Evolutionary conservation across 192 early-diverging fungal species (phyloP).

Genomic region (Gryganskiella cystojenkinii): DNA sequence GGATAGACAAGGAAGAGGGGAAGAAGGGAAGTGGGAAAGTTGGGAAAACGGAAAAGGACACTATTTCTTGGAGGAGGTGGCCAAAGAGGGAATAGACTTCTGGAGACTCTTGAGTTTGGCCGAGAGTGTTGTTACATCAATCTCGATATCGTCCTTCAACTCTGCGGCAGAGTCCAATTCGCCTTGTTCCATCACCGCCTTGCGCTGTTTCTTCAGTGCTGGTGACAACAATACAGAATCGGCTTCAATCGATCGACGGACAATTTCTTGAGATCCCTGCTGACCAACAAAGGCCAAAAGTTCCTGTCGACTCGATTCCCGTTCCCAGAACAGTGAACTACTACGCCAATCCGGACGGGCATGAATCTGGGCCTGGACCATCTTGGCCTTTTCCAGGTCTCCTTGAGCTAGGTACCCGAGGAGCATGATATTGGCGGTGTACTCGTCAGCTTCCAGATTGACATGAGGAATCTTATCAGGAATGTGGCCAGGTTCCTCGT

Average conservation of each 20-base stretch:
- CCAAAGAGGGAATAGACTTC: constrained; percentile 9
- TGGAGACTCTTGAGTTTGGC: constrained; percentile 32
- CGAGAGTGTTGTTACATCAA: constrained; percentile 45
- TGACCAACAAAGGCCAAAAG: constrained; percentile 17
- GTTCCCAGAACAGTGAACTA: constrained; percentile 21
- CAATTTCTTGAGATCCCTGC: constrained; percentile 14
- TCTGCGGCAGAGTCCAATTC: background rate
- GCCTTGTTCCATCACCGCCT: no score
- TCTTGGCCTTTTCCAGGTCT: constrained; percentile 25
- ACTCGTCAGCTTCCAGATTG: constrained; percentile 36
- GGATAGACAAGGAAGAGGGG: no score
- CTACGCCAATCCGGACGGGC: constrained; percentile 26
- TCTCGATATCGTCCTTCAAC: constrained; percentile 44
- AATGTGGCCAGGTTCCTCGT: background rate
- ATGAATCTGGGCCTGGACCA: constrained; percentile 24
- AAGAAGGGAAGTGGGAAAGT: no score
- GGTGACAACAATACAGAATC: background rate
- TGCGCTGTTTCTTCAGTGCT: background rate
- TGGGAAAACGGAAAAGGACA: background rate
- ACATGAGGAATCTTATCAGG: background rate
- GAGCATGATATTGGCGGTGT: constrained; percentile 48
- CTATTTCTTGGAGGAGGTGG: background rate
- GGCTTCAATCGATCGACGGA: constrained; percentile 8
- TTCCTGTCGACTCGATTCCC: constrained; percentile 8
- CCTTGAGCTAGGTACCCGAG: constrained; percentile 26